phyloP scores from a whole-genome alignment of 2,329 filamentous ascomycete species.

The Colletotrichum spinosum region DNA sequence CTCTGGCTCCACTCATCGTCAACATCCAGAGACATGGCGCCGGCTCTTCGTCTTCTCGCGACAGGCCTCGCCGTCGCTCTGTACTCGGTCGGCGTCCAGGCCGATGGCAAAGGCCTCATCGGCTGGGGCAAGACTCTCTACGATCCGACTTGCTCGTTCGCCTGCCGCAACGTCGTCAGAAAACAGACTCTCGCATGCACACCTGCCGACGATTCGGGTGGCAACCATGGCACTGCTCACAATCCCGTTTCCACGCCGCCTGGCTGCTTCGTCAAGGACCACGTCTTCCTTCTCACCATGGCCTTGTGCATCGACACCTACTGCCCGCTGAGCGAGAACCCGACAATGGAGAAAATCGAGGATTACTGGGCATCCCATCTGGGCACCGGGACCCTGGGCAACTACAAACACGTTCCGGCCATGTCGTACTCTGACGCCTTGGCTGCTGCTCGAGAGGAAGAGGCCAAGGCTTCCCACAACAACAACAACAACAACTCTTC shows the following conservation, averaged over 20 bases:
- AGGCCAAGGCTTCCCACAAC: slow-evolving; percentile 29
- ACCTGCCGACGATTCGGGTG: slow-evolving; percentile 8
- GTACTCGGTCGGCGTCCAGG: slow-evolving; percentile 2
- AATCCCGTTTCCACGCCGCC: slow-evolving; percentile 40
- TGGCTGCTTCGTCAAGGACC: slow-evolving; percentile 42
- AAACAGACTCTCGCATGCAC: slow-evolving; percentile 42
- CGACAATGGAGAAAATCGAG: slow-evolving; percentile 4
- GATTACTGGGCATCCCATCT: slow-evolving; percentile 26
- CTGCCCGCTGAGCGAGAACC: slow-evolving; percentile 26
- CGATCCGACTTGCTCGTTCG: slow-evolving; percentile 45
- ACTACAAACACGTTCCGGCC: slow-evolving; percentile 30
- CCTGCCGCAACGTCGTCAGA: slow-evolving; percentile 41
- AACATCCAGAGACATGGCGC: not conserved
- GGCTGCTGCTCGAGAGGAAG: slow-evolving; percentile 38
- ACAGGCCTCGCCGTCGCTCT: not conserved
- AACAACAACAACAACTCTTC: slow-evolving; percentile 9
- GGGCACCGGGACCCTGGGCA: slow-evolving; percentile 25
- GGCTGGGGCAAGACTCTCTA: slow-evolving; percentile 35
- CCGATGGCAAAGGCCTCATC: slow-evolving; percentile 32
- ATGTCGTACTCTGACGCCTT: slow-evolving; percentile 23
- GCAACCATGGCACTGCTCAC: slow-evolving; percentile 13
- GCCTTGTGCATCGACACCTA: slow-evolving; percentile 44
- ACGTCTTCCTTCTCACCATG: slow-evolving; percentile 42
- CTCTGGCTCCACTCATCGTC: not conserved
- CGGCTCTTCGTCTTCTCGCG: not conserved